A percentile compares a stretch with the other conserved stretches of the same genome.
Conservation (phyloP, 129 eudicot species). For the carrot (Daucus carota) region DNA sequence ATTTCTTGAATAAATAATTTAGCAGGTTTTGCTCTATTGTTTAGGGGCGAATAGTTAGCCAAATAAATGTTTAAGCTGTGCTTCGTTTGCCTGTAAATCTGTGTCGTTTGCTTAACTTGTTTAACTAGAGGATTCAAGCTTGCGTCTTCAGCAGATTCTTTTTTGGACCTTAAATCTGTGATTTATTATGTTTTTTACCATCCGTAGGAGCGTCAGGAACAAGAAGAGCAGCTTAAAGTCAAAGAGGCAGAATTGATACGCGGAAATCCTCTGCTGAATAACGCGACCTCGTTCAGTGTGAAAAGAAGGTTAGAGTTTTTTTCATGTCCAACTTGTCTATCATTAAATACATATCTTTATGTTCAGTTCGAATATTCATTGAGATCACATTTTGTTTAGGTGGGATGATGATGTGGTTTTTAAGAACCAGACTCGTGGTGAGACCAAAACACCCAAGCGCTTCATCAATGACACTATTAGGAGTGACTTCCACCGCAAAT, state of each 20-base stretch:
- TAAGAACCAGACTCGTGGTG: slow-evolving; percentile 73
- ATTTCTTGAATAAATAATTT: background rate
- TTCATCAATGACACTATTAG: slow-evolving; percentile 65
- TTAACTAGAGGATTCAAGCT: background rate
- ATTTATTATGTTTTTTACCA: background rate
- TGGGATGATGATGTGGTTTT: slow-evolving; percentile 82
- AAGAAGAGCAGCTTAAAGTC: slow-evolving; percentile 80
- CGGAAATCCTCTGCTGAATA: slow-evolving; percentile 87
- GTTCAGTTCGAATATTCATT: background rate
- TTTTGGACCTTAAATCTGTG: background rate
- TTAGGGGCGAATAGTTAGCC: background rate
- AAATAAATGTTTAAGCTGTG: background rate
- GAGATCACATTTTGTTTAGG: slow-evolving; percentile 20
- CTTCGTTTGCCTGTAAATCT: background rate
- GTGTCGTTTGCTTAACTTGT: background rate
- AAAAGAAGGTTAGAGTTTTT: slow-evolving; percentile 69
- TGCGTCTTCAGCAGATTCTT: background rate
- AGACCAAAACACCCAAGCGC: slow-evolving; percentile 45
- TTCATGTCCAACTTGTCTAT: background rate
- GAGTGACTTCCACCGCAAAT: slow-evolving; percentile 58
- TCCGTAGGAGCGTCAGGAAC: slow-evolving; percentile 64
- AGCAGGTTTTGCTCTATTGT: background rate
- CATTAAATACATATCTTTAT: background rate
- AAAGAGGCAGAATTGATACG: slow-evolving; percentile 82
- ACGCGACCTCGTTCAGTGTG: slow-evolving; percentile 58